phyloP scores from a whole-genome alignment of 768 basidiomycete genomes.

The Boletus reticuloceps region DNA sequence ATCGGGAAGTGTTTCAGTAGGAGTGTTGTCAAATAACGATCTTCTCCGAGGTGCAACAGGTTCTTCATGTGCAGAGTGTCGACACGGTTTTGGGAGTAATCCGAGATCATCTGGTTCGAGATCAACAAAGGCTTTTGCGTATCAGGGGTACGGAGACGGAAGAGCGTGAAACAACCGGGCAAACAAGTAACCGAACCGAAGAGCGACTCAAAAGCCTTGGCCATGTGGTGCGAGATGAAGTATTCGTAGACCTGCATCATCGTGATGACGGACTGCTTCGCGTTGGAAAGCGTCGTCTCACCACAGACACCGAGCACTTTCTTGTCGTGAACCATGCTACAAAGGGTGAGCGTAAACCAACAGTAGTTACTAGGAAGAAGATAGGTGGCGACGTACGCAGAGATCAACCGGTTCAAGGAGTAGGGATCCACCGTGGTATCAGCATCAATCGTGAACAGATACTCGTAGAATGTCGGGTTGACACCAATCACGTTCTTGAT shows the following conservation, averaged over 20 bases:
- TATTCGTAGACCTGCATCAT: conserved; percentile 99
- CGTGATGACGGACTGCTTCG: conserved; percentile 92
- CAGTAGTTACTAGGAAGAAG: background rate
- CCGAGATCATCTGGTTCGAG: conserved; percentile 84
- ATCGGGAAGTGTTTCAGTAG: conserved; percentile 93
- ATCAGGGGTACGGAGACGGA: conserved; percentile 91
- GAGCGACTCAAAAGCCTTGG: conserved; percentile 95
- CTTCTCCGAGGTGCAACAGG: conserved; percentile 94
- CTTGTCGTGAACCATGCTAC: conserved; percentile 95
- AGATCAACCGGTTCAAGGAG: conserved; percentile 87
- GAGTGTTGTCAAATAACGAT: conserved; percentile 96
- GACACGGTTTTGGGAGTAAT: conserved; percentile 94
- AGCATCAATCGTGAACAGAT: conserved; percentile 89
- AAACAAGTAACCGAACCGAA: conserved; percentile 99
- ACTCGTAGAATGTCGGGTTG: conserved; percentile 98
- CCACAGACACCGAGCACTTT: conserved; percentile 93
- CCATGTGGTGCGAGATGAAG: conserved; percentile 98
- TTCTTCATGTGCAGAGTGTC: conserved; percentile 99
- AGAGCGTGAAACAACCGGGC: conserved; percentile 98
- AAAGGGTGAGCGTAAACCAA: background rate
- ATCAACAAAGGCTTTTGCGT: conserved; percentile 94
- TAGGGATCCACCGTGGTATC: conserved; percentile 91
- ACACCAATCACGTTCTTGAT: conserved; percentile 99
- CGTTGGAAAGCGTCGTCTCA: conserved; percentile 89
- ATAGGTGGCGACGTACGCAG: conserved; percentile 62